These are phyloP conservation scores for Yamadazyma atlantica DNA, from an alignment of 1,139 yeast species.

Conservation along the genomic window DNA sequence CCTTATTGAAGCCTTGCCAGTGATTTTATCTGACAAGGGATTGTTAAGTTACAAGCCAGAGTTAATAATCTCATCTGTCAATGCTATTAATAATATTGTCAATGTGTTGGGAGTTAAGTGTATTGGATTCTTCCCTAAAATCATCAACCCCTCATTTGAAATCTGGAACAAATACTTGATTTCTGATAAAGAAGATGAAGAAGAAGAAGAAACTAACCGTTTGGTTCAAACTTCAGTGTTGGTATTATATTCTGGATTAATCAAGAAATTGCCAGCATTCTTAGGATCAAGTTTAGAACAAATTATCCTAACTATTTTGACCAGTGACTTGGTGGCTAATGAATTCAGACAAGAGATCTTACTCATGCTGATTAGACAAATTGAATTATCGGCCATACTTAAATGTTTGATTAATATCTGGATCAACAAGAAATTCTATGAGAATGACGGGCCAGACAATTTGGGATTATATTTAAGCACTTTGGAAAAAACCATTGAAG, in stretches of 20 bases:
- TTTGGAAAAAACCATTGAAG: constrained; percentile 64
- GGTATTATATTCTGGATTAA: constrained; percentile 69
- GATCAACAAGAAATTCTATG: constrained; percentile 37
- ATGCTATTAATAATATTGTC: constrained; percentile 68
- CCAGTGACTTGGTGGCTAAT: constrained; percentile 56
- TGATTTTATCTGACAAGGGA: constrained; percentile 56
- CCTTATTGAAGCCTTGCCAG: constrained; percentile 48
- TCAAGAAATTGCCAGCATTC: constrained; percentile 86
- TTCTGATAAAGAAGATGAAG: constrained; percentile 22
- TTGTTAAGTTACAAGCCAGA: constrained; percentile 55
- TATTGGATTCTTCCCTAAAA: constrained; percentile 81
- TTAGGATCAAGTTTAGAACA: constrained; percentile 64
- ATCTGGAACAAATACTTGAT: constrained; percentile 48
- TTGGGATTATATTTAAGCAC: constrained; percentile 70
- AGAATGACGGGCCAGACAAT: constrained; percentile 48
- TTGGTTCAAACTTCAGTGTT: constrained; percentile 66
- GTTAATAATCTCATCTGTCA: constrained; percentile 71
- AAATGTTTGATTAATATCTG: constrained; percentile 64
- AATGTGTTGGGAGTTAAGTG: constrained; percentile 80
- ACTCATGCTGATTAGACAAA: constrained; percentile 61
- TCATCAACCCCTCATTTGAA: constrained; percentile 71
- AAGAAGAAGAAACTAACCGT: constrained; percentile 24
- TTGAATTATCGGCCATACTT: constrained; percentile 65
- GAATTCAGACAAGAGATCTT: constrained; percentile 66
- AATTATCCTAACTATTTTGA: constrained; percentile 57